A percentile compares a stretch with the other conserved stretches of the same genome.
Evolutionary conservation across 495 filamentous ascomycete genomes (phyloP).

Genomic region (Penicillium samsonianum): DNA sequence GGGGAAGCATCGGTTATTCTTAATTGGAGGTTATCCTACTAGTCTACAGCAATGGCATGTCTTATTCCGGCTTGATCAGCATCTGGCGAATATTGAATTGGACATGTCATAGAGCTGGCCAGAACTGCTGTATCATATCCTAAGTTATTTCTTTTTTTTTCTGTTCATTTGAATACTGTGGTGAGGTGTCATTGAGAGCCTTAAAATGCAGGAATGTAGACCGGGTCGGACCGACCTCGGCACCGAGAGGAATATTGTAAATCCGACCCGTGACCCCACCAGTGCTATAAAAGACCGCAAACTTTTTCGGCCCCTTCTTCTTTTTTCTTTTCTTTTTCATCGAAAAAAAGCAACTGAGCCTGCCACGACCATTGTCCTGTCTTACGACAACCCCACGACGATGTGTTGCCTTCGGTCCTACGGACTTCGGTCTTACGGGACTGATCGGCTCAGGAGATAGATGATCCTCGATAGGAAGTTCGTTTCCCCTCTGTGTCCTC

Average conservation of each 20-base stretch:
- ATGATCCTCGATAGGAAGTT: conserved; percentile 68
- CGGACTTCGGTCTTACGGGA: conserved; percentile 48
- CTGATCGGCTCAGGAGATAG: conserved; percentile 59
- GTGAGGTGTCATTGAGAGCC: background rate
- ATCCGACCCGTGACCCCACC: conserved; percentile 33
- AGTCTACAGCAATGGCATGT: background rate
- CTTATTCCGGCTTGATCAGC: background rate
- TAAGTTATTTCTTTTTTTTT: background rate
- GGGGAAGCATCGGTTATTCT: background rate
- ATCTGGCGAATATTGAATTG: background rate
- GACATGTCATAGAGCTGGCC: background rate
- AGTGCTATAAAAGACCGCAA: conserved; percentile 29
- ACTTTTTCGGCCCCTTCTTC: conserved; percentile 23
- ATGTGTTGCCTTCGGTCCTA: conserved; percentile 61
- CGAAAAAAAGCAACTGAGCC: conserved; percentile 61
- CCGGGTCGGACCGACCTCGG: background rate
- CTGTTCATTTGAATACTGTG: background rate
- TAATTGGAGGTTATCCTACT: background rate
- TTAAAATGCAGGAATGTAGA: background rate
- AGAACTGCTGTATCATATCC: conserved; percentile 1
- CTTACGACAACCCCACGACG: conserved; percentile 48
- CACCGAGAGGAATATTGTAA: conserved; percentile 22
- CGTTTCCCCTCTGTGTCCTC: conserved; percentile 59
- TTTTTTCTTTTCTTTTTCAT: conserved; percentile 49
- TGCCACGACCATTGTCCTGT: conserved; percentile 66